Base-by-base conservation (phyloP, 2,329 filamentous ascomycete species). In the Cordyceps javanica region DNA sequence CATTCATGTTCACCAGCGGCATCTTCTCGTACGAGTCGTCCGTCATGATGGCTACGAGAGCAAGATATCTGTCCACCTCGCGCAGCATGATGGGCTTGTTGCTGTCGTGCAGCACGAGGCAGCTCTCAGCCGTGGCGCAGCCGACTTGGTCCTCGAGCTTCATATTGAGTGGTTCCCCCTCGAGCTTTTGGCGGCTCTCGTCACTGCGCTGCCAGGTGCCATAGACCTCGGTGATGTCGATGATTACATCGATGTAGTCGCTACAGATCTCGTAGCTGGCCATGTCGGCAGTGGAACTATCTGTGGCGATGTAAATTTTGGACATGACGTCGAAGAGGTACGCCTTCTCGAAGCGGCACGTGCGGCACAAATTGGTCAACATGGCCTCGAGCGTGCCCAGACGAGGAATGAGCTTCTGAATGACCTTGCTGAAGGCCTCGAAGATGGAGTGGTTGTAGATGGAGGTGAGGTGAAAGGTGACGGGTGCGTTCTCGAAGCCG, bases 391-490 rank as follows among this genome's bases (percentile, higher is more conserved):
- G 84, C 26, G 92, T 95, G 6, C 91, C 90, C 8, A 99, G 82
- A 61, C 96, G 90, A 0, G 94, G 93, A 53, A 99, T 93, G 30
- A 99, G 82, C 72, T 97, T 97, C 73, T 99, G 94, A 62, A 99
- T 96, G 62, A 99, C 93, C 73, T 97, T 97, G 76, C 88, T 93
- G 71, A 99, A 97, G 51, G 94, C 94, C 73, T 99, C 94, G 70
- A 97, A 99, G 68, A 96, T 96, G 66, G 89, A 95, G 74, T 97
- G 93, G 72, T 99, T 94, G 78, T 97, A 99, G 70, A 99, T 99
- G 69, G 89, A 95, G 14, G 94, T 99, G 58, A 96, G 85, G 71
- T 99, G 93, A 74, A 96, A 99, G 59, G 89, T 92, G 62, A 99
- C 90, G 1, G 91, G 90, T 1, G 91, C 90, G 68, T 96, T 96